Percentiles rank a stretch among this genome's conserved stretches.
Conservation (phyloP, 2,329 filamentous ascomycete species). For the Aschersonia sp. region DNA sequence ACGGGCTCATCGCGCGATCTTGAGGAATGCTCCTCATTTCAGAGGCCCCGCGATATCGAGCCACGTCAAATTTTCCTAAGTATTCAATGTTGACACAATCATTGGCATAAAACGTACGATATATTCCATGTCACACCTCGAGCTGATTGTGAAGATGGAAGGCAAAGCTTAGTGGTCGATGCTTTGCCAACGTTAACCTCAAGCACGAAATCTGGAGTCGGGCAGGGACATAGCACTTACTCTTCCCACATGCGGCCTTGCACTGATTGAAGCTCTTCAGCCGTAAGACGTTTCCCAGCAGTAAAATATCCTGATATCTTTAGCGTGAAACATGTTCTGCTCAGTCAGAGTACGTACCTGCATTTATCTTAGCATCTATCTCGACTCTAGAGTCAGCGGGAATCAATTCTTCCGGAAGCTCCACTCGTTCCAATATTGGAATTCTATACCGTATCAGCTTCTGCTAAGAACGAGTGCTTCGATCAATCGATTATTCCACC, state of each 20-base stretch:
- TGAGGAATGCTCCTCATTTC: too few species aligned
- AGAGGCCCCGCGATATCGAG: too few species aligned
- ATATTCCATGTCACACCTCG: too few species aligned
- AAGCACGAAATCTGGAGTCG: conserved; percentile 1
- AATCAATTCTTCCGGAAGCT: conserved; percentile 87
- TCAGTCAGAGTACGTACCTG: conserved; percentile 42
- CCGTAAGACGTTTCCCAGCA: conserved; percentile 75
- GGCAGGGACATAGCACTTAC: conserved; percentile 21
- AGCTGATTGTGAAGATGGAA: conserved; percentile 13
- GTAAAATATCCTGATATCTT: conserved; percentile 55
- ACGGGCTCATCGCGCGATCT: too few species aligned
- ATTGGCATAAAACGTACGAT: too few species aligned
- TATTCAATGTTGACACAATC: too few species aligned
- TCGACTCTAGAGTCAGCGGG: conserved; percentile 93
- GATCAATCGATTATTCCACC: not conserved
- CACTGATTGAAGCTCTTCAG: conserved; percentile 72
- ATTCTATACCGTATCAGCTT: conserved; percentile 31
- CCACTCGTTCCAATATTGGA: conserved; percentile 77
- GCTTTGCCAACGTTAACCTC: not conserved
- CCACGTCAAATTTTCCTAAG: too few species aligned
- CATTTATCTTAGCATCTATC: conserved; percentile 96
- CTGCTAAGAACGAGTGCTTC: not conserved
- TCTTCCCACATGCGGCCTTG: conserved; percentile 88
- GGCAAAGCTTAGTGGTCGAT: conserved; percentile 14
- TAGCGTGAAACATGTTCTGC: not conserved